phyloP scores from a whole-genome alignment of 2,329 filamentous ascomycete genomes.

The Pestalotiopsis fici region DNA sequence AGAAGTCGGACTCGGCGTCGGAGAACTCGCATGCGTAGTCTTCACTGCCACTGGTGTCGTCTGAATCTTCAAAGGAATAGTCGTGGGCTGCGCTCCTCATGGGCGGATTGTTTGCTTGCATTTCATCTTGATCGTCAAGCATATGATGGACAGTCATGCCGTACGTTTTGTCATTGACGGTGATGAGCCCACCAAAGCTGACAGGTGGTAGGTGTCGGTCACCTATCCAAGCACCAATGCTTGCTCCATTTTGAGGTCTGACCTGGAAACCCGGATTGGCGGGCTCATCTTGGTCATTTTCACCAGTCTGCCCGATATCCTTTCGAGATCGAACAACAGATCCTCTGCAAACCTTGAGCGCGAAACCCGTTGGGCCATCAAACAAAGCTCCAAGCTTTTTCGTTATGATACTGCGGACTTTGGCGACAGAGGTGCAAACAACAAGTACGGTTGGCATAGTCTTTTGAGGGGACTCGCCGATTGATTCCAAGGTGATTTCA shows the following conservation, averaged over 20 bases:
- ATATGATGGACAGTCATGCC: conserved; percentile 98
- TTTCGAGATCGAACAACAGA: conserved; percentile 64
- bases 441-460: conserved; percentile 75
- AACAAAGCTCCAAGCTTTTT: conserved; percentile 68
- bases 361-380: conserved; percentile 61
- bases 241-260: conserved; percentile 80
- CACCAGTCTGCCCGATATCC: conserved; percentile 19
- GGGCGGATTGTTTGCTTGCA: conserved; percentile 11
- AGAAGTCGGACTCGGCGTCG: conserved; percentile 52
- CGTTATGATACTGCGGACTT: conserved; percentile 71
- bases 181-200: conserved; percentile 83
- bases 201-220: conserved; percentile 87
- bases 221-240: conserved; percentile 87
- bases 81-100: conserved; percentile 23
- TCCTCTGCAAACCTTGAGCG: conserved; percentile 72
- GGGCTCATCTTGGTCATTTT: conserved; percentile 39
- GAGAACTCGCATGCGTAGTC: conserved; percentile 64
- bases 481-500: conserved; percentile 75
- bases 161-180: conserved; percentile 81
- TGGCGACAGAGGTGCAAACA: conserved; percentile 73
- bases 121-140: conserved; percentile 69
- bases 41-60: conserved; percentile 48
- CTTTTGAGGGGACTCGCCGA: conserved; percentile 67
- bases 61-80: conserved; percentile 32
- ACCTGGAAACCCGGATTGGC: conserved; percentile 78